These are phyloP conservation scores for Guadua angustifolia DNA, from an alignment of 176 grass and related monocot genomes.

Conservation along the genomic window DNA sequence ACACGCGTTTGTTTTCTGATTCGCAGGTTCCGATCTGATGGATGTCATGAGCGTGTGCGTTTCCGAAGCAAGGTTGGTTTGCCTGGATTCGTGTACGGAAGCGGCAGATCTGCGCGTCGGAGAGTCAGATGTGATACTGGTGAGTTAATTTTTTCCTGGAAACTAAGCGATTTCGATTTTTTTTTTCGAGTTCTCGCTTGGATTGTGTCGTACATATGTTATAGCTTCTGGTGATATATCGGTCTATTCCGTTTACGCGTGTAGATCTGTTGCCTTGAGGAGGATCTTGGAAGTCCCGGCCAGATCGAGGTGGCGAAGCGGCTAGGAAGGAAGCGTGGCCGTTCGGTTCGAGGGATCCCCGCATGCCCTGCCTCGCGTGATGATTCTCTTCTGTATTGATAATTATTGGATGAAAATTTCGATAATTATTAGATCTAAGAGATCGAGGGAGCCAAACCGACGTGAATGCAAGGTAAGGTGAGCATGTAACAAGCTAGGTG, in stretches of 20 bases:
- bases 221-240: background rate
- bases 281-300: background rate
- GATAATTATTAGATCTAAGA: slow-evolving; percentile 63
- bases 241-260: background rate
- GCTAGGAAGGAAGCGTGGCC: no score
- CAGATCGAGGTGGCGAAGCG: background rate
- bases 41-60: background rate
- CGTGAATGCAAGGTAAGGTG: slow-evolving; percentile 51
- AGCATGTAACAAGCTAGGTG: slow-evolving; percentile 33
- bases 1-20: background rate
- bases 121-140: background rate
- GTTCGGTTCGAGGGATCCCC: no score
- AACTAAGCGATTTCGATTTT: background rate
- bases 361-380: background rate
- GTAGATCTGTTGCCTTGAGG: background rate
- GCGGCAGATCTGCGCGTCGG: background rate
- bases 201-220: accelerated
- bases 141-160: background rate
- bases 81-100: background rate
- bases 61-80: background rate
- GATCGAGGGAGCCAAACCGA: background rate
- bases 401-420: slow-evolving; percentile 50
- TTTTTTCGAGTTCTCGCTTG: background rate
- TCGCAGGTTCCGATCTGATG: background rate
- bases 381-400: slow-evolving; percentile 47